phyloP scores from a whole-genome alignment of 768 basidiomycete genomes.

The Naganishia kalamii region DNA sequence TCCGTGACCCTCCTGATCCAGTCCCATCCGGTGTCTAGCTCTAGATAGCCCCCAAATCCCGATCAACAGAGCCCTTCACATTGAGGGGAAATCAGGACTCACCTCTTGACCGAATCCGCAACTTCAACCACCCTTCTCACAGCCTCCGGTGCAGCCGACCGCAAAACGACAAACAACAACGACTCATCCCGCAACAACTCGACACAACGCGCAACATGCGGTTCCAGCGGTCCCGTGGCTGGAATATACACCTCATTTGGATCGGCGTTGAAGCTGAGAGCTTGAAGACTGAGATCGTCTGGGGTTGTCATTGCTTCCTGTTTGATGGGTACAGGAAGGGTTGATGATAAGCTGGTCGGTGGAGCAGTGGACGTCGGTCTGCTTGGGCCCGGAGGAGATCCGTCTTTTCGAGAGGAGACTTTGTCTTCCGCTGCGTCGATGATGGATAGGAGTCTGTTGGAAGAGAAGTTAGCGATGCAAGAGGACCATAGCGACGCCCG shows the following conservation, averaged over 20 bases:
- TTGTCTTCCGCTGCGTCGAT: conserved; percentile 37
- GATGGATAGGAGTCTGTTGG: conserved; percentile 23
- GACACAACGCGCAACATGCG: conserved; percentile 34
- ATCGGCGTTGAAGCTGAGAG: conserved; percentile 20
- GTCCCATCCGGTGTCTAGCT: conserved; percentile 39
- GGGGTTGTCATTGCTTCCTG: not conserved
- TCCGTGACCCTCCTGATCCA: conserved; percentile 27
- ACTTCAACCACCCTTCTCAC: conserved; percentile 38
- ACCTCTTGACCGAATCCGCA: conserved; percentile 40
- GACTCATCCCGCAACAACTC: conserved; percentile 2
- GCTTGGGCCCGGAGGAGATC: not conserved
- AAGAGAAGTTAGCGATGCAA: not conserved
- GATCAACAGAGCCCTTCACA: not conserved
- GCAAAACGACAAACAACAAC: conserved; percentile 42
- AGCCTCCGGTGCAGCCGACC: conserved; percentile 30
- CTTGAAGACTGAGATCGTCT: conserved; percentile 4
- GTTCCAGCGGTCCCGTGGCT: conserved; percentile 29
- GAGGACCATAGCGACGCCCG: not conserved
- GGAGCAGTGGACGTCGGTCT: conserved; percentile 5
- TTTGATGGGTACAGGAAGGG: not conserved
- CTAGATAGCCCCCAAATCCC: conserved; percentile 12
- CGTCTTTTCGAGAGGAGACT: not conserved
- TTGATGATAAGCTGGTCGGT: not conserved
- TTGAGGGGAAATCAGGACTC: not conserved
- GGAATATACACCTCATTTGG: conserved; percentile 43